These are phyloP conservation scores for Melampsora larici-populina DNA, from an alignment of 1,284 basidiomycete species.

Conservation along the genomic window DNA sequence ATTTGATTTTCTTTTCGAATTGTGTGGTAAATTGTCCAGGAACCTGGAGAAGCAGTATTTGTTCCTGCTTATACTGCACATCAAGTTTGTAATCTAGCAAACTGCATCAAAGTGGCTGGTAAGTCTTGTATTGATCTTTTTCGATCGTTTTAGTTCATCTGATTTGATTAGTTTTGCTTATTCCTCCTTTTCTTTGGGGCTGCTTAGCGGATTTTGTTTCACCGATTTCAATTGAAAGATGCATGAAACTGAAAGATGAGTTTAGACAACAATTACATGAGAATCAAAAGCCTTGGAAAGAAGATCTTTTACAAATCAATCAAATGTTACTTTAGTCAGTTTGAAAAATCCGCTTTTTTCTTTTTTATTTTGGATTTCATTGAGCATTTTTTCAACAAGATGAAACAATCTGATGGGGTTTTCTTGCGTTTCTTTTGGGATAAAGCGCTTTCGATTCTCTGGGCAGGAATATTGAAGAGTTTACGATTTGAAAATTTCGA, in stretches of 20 bases:
- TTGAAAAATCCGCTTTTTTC: background rate
- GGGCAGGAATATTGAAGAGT: background rate
- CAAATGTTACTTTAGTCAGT: slow-evolving; percentile 43
- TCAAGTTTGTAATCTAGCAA: slow-evolving; percentile 51
- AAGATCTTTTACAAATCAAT: slow-evolving; percentile 37
- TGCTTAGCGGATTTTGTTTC: slow-evolving; percentile 39
- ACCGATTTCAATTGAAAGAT: slow-evolving; percentile 29
- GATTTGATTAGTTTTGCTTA: background rate
- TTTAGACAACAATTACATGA: slow-evolving; percentile 25
- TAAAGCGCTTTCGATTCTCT: background rate
- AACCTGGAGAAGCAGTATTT: slow-evolving; percentile 50
- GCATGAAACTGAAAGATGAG: slow-evolving; percentile 30
- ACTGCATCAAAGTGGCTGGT: slow-evolving; percentile 51
- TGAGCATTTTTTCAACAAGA: background rate
- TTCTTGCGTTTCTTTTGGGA: background rate
- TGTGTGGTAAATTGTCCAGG: slow-evolving; percentile 27
- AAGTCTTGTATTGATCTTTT: background rate
- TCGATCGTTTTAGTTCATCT: background rate
- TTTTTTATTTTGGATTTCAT: background rate
- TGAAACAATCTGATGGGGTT: too few relatives aligned
- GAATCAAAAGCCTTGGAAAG: slow-evolving; percentile 29
- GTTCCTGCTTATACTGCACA: slow-evolving; percentile 52
- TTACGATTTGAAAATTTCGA: background rate
- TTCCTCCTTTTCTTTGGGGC: too few relatives aligned
- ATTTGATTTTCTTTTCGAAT: too few relatives aligned